Evolutionary conservation across 1,284 basidiomycete genomes (phyloP), one percentile per base, ranked within the genome.

Genomic region (Hemileia vastatrix): DNA sequence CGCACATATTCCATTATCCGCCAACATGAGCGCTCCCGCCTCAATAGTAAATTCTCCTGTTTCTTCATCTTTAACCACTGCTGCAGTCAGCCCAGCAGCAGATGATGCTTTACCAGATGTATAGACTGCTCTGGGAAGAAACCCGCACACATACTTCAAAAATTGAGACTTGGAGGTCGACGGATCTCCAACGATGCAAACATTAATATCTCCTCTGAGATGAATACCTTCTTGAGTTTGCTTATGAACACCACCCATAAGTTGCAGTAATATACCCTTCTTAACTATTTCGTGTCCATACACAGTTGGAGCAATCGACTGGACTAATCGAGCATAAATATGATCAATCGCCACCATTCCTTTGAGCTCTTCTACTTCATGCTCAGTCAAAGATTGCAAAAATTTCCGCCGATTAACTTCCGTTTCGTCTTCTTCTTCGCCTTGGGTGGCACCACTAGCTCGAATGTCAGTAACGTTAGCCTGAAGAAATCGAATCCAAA

Each of bases 181-280:
- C 1, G 95, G 95, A 73, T 98, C 95, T 45, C 95, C 95, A 59
- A 98, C 88, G 65, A 98, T 94, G 75, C 94, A 98, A 63, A 99
- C 92, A 72, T 98, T 98, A 77, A 98, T 87, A 73, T 99, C 95
- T 1, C 95, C 95, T 77, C 95, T 86, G 18, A 98, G 81, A 75
- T 97, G 85, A 83, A 98, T 98, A 50, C 95, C 95, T 77, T 98
- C 95, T 0, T 82, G 80, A 0, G 94, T 98, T 75, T 92, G 85
- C 77, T 99, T 99, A 79, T 98, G 94, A 9, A 98, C 94, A 49
- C 95, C 95, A n/a, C 95, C 94, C 90, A 99, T 91, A 48, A 99
- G 83, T 75, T 98, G 95, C 11, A 98, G 81, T n/a, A 98, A 79
- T 43, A 99, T 82, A 6, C 95, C 95, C 77, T 98, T 98, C 80